Evolutionary conservation across 768 basidiomycete species (phyloP), one percentile per base, ranked within the genome.

Genomic region (Rhizopogon rudus): DNA sequence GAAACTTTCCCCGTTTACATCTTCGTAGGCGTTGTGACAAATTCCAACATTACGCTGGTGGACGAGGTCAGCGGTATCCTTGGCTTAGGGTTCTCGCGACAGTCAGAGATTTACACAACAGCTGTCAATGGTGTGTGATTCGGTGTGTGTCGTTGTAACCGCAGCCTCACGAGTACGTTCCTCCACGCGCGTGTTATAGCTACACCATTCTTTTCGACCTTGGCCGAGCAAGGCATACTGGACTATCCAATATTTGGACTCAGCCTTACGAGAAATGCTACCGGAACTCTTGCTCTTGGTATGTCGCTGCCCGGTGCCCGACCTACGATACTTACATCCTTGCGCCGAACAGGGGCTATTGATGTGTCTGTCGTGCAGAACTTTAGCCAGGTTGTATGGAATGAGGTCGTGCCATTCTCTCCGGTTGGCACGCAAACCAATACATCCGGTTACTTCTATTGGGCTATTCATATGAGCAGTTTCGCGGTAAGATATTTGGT

Each of bases 191-290:
- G 8, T 31, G 40, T 37, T 57, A 16, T 40, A 91, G 88, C 85
- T 1, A 80, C 81, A 0, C 86, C 90, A 0, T 87, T 91, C 71
- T 77, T 91, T 44, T 72, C 81, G 3, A 77, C 69, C 20, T 72
- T 91, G 49, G 82, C 85, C 7, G 75, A 83, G 55, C 75, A 79
- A 57, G 89, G 88, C 16, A 69, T 78, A 31, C 69, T 91, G 45
- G 80, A 82, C 35, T 92, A 90, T 64, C 90, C 90, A 1, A 63
- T 92, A 8, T 91, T 91, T 61, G 87, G 85, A n/a, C 61, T 92
- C 28, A 83, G 78, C 61, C 70, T 91, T 58, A 80, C 82, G 1
- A 73, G 75, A 43, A 83, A 86, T 62, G 64, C 70, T 2, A 79
- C 76, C 10, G 89, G 90, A 9, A 78, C 82, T 17, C 72, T 92